phyloP scores from a whole-genome alignment of 305 asterid genomes.

The Fraxinus baroniana region DNA sequence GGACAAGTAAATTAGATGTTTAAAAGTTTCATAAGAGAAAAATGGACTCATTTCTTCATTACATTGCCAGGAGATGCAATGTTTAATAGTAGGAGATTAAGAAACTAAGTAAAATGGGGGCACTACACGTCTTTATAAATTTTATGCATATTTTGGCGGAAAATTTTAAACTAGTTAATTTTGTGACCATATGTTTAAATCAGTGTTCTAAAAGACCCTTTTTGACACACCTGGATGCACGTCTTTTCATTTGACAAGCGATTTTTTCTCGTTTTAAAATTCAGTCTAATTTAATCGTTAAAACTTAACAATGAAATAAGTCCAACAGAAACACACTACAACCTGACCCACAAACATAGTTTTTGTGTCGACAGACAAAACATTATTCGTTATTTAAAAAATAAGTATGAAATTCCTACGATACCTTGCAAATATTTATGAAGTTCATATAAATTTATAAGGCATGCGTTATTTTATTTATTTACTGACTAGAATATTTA shows the following conservation, averaged over 20 bases:
- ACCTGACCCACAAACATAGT: neutral
- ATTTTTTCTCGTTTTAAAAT: no score
- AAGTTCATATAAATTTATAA: neutral
- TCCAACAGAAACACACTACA: neutral
- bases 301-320: neutral
- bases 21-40: neutral
- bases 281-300: no score
- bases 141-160: neutral
- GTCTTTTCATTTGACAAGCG: neutral
- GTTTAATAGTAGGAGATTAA: neutral
- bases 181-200: neutral
- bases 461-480: no score
- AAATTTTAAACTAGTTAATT: no score
- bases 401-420: neutral
- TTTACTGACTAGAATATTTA: no score
- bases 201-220: neutral
- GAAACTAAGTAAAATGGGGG: neutral
- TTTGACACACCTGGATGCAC: neutral
- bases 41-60: neutral
- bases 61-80: neutral
- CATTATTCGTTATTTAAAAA: no score
- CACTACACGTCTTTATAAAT: neutral
- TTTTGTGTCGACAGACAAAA: neutral
- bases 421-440: no score
- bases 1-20: neutral